Percentiles rank a stretch among this genome's conserved stretches.
Conservation (phyloP, 176 grass and related monocot genomes). For the Bothriochloa decipiens region DNA sequence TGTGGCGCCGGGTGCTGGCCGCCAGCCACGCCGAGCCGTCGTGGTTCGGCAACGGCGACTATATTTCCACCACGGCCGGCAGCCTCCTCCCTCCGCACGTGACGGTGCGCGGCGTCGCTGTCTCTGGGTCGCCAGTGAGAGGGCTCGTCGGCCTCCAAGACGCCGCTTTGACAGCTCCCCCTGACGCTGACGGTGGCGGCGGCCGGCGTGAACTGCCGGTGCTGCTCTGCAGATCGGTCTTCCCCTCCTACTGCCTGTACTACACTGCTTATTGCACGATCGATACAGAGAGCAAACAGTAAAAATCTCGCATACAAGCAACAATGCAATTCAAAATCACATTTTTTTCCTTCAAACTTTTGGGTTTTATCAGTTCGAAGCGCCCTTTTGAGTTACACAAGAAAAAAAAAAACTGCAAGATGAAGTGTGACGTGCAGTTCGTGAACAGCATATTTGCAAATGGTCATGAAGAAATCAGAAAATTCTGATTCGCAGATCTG, state of each 20-base stretch:
- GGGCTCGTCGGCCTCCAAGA: slow-evolving; percentile 28
- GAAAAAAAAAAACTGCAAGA: neutral
- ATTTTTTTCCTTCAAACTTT: neutral
- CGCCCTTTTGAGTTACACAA: too few relatives aligned
- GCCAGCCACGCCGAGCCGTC: neutral
- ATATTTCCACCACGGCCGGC: neutral
- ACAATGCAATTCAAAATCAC: neutral
- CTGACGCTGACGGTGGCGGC: neutral
- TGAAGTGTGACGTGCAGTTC: neutral
- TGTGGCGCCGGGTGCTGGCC: slow-evolving; percentile 23
- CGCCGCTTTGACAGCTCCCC: neutral
- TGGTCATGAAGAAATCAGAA: neutral
- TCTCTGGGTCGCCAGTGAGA: slow-evolving; percentile 23
- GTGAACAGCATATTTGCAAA: neutral
- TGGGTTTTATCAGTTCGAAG: too few relatives aligned
- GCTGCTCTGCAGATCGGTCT: slow-evolving; percentile 37
- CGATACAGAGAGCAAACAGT: neutral
- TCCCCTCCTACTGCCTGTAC: slow-evolving; percentile 40
- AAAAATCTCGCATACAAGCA: neutral
- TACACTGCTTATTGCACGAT: slow-evolving; percentile 34
- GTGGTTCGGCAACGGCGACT: neutral
- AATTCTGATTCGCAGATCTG: neutral
- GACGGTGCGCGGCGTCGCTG: slow-evolving; percentile 13
- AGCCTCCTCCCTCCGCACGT: slow-evolving; percentile 26
- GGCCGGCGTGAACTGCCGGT: slow-evolving; percentile 22